Percentiles rank a stretch among this genome's conserved stretches.
Evolutionary conservation across 345 rosid genomes (phyloP).

Genomic region (Syzygium jambos): DNA sequence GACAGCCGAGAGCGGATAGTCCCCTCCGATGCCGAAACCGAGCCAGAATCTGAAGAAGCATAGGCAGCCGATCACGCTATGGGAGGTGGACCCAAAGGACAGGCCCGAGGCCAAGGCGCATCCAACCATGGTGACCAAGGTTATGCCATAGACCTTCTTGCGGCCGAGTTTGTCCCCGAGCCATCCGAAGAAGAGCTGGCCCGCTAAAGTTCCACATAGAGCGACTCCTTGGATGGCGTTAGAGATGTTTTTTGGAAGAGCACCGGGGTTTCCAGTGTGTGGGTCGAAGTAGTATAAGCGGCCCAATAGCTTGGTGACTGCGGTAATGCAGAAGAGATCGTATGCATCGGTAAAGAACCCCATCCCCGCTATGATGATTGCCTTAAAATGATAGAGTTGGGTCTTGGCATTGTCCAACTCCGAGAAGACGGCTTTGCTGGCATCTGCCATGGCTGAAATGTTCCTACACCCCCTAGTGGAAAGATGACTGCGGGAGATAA

Average conservation of each 20-base stretch:
- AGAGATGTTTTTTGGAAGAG: slow-evolving; percentile 26
- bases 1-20: slow-evolving; percentile 74
- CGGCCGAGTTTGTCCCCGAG: slow-evolving; percentile 76
- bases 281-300: slow-evolving; percentile 42
- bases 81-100: slow-evolving; percentile 41
- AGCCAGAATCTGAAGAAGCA: slow-evolving; percentile 92
- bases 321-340: slow-evolving; percentile 54
- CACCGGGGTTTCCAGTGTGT: slow-evolving; percentile 6
- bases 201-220: slow-evolving; percentile 37
- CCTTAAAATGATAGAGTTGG: slow-evolving; percentile 56
- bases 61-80: slow-evolving; percentile 36
- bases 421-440: slow-evolving; percentile 21
- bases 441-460: slow-evolving; percentile 17
- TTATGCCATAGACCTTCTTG: slow-evolving; percentile 70
- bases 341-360: slow-evolving; percentile 64
- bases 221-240: slow-evolving; percentile 51
- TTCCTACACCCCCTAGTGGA: background rate
- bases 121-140: slow-evolving; percentile 65
- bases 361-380: slow-evolving; percentile 55
- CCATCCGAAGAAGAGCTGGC: slow-evolving; percentile 65
- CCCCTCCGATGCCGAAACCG: slow-evolving; percentile 80
- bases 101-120: slow-evolving; percentile 67
- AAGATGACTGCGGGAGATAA: background rate
- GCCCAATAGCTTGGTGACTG: slow-evolving; percentile 48
- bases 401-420: slow-evolving; percentile 58